Percentiles rank a stretch among this genome's conserved stretches.
Evolutionary conservation across 768 basidiomycete genomes (phyloP).

Genomic region (Phylloporus sp.): DNA sequence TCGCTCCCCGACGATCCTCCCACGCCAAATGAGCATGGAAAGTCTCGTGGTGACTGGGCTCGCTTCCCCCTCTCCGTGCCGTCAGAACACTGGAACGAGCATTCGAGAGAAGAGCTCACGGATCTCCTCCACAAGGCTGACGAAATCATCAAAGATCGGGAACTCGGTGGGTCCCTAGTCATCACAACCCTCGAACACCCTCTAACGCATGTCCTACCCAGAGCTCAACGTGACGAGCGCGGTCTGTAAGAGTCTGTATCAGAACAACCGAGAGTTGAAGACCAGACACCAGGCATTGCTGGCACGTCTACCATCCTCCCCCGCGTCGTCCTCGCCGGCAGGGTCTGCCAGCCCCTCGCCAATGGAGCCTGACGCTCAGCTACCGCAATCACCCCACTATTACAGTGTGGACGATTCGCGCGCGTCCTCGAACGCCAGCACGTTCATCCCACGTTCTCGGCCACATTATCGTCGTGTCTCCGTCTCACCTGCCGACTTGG

Average conservation of each 20-base stretch:
- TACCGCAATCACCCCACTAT: constrained; percentile 32
- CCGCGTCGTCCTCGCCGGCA: constrained; percentile 32
- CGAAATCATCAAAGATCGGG: constrained; percentile 69
- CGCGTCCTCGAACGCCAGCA: constrained; percentile 15
- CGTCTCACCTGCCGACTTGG: constrained; percentile 63
- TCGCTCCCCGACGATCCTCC: constrained; percentile 30
- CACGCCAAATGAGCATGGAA: constrained; percentile 28
- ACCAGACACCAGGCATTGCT: constrained; percentile 68
- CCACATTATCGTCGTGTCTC: constrained; percentile 42
- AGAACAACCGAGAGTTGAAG: constrained; percentile 64
- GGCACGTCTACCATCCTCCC: constrained; percentile 52
- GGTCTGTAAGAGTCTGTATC: constrained; percentile 63
- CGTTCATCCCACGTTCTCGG: constrained; percentile 23
- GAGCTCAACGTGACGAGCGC: constrained; percentile 67
- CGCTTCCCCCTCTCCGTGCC: constrained; percentile 25
- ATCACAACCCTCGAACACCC: constrained; percentile 1
- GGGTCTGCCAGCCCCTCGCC: constrained; percentile 22
- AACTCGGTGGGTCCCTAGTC: constrained; percentile 52
- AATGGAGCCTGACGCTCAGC: constrained; percentile 22
- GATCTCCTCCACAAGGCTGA: constrained; percentile 68
- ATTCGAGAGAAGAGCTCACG: constrained; percentile 69
- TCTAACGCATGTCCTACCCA: constrained; percentile 22
- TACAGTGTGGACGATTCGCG: constrained; percentile 27
- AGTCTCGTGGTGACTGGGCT: constrained; percentile 26
- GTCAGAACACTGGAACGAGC: constrained; percentile 52